phyloP scores from a whole-genome alignment of 164 flowering plant genomes.

The Kingdonia uniflora region DNA sequence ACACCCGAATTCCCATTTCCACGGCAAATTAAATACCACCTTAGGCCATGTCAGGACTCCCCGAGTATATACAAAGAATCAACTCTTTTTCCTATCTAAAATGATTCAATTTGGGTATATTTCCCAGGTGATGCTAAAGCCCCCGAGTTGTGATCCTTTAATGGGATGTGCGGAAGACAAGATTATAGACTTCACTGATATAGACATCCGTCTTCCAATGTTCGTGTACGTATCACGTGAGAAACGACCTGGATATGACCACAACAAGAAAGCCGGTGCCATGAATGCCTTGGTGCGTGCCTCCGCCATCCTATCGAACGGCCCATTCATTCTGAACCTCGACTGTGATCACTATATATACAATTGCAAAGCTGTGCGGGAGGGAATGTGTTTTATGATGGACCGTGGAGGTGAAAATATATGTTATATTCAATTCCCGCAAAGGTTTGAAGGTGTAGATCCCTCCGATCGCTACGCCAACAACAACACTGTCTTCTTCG shows the following conservation, averaged over 20 bases:
- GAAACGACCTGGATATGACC: constrained; percentile 30
- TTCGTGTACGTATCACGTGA: constrained; percentile 30
- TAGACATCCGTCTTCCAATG: constrained; percentile 28
- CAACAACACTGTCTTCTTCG: constrained; percentile 79
- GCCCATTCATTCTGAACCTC: constrained; percentile 71
- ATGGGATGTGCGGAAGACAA: constrained; percentile 23
- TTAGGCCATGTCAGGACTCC: too few relatives aligned
- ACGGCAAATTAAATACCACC: too few relatives aligned
- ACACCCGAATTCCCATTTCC: too few relatives aligned
- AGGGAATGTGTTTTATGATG: constrained; percentile 95
- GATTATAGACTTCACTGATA: constrained; percentile 20
- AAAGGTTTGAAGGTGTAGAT: constrained; percentile 84
- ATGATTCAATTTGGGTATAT: neutral
- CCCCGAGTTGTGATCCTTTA: constrained; percentile 39
- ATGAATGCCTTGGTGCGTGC: constrained; percentile 75
- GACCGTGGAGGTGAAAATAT: constrained; percentile 70
- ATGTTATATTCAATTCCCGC: constrained; percentile 82
- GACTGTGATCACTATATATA: constrained; percentile 78
- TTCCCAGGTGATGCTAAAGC: constrained; percentile 71
- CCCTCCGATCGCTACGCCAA: constrained; percentile 84
- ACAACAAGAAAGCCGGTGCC: constrained; percentile 88
- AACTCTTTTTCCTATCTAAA: too few relatives aligned
- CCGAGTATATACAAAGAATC: too few relatives aligned
- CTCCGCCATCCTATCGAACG: constrained; percentile 65
- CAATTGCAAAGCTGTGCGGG: constrained; percentile 62